Evolutionary conservation across 208 protist genomes (phyloP), one percentile per base, ranked within the genome.

Genomic region (Leishmania arabica): DNA sequence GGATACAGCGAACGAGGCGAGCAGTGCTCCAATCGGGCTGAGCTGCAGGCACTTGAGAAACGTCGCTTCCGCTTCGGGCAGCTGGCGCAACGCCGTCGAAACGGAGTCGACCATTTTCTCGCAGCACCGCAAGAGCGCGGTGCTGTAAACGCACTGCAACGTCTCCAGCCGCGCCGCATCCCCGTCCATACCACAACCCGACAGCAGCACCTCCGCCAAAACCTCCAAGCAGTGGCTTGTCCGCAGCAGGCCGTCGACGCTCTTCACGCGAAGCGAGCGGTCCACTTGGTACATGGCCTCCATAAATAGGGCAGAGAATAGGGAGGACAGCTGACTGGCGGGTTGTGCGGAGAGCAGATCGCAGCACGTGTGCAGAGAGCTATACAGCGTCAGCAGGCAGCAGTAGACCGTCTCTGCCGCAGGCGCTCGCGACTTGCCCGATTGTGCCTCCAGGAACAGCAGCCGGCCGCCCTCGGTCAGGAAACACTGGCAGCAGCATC

Each of bases 1-100:
- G 1, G 92, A 92, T 6, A 94, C 84, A 42, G 91, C 89, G 37
- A 98, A 92, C 21, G 92, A 98, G 1, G 93, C 91, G 31, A 98
- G 87, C 56, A 98, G 84, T 15, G 89, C 74, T 58, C 92, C 92
- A 62, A 98, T 90, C 42, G 84, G 85, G 75, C 92, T 95, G 64
- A 80, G 53, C 65, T 95, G 86, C 73, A 98, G 85, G 62, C 89
- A 94, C 69, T 77, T 77, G 24, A 89, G 75, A 37, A 95, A 84
- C 31, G 53, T 45, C n/a, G 72, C 5, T 62, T 88, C 85, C 40
- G 78, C n/a, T 27, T 88, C 73, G 17, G 84, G 84, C 45, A 89
- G 86, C 75, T 92, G 89, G 19, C 90, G 88, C 66, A 95, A 62
- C 75, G 88, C 72, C 77, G 87, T 88, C 21, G 85, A 80, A 31